Evolutionary conservation across 352 stramenopile genomes (phyloP).

Genomic region (Phytopythium delawarense): DNA sequence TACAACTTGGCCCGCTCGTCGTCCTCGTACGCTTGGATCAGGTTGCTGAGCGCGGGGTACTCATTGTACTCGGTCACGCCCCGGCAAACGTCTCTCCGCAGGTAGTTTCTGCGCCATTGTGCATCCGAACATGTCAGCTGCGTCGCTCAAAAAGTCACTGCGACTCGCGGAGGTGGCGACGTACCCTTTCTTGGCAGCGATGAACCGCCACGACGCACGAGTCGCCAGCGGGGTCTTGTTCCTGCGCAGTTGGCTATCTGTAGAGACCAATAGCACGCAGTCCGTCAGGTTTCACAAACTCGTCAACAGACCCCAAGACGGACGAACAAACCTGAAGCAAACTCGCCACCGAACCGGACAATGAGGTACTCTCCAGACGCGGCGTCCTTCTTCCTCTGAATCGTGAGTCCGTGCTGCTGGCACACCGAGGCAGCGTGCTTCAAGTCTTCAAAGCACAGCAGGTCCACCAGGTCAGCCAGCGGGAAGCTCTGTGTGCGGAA

Average conservation of each 20-base stretch:
- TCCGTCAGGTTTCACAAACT: not conserved
- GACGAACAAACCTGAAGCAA: constrained; percentile 55
- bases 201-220: constrained; percentile 56
- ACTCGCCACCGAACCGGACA: constrained; percentile 74
- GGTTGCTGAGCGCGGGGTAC: constrained; percentile 68
- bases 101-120: constrained; percentile 39
- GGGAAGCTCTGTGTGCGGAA: constrained; percentile 69
- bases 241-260: constrained; percentile 62
- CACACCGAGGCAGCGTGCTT: constrained; percentile 67
- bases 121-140: not conserved
- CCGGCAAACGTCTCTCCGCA: constrained; percentile 68
- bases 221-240: constrained; percentile 64
- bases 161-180: not conserved
- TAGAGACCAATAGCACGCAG: not conserved
- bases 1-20: constrained; percentile 63
- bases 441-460: constrained; percentile 81
- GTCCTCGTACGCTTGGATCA: constrained; percentile 60
- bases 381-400: constrained; percentile 35
- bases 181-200: constrained; percentile 83
- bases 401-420: constrained; percentile 55
- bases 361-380: constrained; percentile 43
- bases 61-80: constrained; percentile 82
- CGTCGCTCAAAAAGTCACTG: not conserved
- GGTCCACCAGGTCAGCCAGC: constrained; percentile 50
- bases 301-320: not conserved